Conservation (phyloP, 768 basidiomycete genomes). For the Hypsizygus marmoreus region DNA sequence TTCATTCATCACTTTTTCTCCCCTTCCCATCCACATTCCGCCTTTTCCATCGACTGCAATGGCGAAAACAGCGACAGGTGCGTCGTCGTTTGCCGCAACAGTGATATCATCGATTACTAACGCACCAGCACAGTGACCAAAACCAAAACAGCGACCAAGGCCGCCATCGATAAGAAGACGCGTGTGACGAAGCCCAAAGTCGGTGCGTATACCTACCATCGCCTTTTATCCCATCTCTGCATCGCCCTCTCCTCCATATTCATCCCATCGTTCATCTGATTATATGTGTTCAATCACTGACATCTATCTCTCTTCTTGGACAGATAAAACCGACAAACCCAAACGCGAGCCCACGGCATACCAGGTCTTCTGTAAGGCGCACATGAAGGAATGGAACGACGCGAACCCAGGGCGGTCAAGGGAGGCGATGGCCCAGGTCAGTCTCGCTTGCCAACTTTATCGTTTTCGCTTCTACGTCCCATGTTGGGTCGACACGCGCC, state of each 20-base stretch:
- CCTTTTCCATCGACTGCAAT: conserved; percentile 29
- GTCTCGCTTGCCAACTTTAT: conserved; percentile 14
- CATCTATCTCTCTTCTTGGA: conserved; percentile 5
- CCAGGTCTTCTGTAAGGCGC: conserved; percentile 54
- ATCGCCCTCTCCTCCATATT: conserved; percentile 5
- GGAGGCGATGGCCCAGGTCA: conserved; percentile 54
- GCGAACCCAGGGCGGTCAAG: conserved; percentile 51
- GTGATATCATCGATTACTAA: background rate
- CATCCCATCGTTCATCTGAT: background rate
- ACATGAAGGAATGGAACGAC: conserved; percentile 61
- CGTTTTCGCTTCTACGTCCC: background rate
- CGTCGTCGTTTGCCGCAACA: conserved; percentile 17
- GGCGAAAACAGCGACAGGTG: conserved; percentile 56
- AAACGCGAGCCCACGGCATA: conserved; percentile 64
- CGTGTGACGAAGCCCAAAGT: conserved; percentile 29
- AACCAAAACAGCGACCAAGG: conserved; percentile 59
- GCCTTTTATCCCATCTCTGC: background rate
- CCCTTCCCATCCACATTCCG: conserved; percentile 17
- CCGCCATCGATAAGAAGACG: conserved; percentile 45
- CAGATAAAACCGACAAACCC: conserved; percentile 45
- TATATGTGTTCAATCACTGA: conserved; percentile 6
- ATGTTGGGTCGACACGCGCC: too few species aligned
- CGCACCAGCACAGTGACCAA: conserved; percentile 38
- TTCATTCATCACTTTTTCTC: conserved; percentile 15
- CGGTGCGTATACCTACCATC: conserved; percentile 23